Evolutionary conservation across 805 yeast genomes (phyloP), one percentile per base, ranked within the genome.

Genomic region (Saturnispora zaruensis): DNA sequence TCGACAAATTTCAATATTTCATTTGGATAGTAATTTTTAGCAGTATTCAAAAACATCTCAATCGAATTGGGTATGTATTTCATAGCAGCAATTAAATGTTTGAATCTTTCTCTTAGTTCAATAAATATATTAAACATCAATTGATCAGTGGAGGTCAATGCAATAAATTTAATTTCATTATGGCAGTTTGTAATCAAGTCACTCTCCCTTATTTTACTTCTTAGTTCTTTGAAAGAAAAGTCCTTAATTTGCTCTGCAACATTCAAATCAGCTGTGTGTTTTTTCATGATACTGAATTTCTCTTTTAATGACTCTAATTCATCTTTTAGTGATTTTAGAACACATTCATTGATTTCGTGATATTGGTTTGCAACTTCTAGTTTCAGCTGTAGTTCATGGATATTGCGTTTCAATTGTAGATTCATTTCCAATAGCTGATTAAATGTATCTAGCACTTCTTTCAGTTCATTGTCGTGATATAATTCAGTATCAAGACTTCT

Each of bases 51-150:
- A 60, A 68, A 81, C 61, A 58, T 74, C 54, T 61, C 78, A 54
- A 68, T 70, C 55, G 80, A 68, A 20, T 66, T 57, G 0, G 84
- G 84, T 1, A 82, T 67, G 49, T 79, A 72, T 37, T 71, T 70
- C 7, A 76, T 57, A 3, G 85, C 69, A 6, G 76, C 80, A 40
- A 70, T 72, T 18, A 81, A 67, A 0, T 86, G 85, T 4, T 66
- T 67, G 4, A 79, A 61, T 33, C 68, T 64, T 16, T 67, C 64
- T 41, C 71, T 72, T 40, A 81, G 59, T 5, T 61, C 59, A 13
- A 69, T 51, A 56, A 71, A 81, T 44, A 70, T 7, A 3, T 49
- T 43, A 25, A 45, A 49, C 3, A 50, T 37, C 8, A 40, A 20
- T 18, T 9, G 23, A 46, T 54, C 57, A 3, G 24, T 26, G 1